A percentile compares a stretch with the other conserved stretches of the same genome.
phyloP scores from a whole-genome alignment of 768 basidiomycete genomes.

The Porphyrellus cyaneotinctus region DNA sequence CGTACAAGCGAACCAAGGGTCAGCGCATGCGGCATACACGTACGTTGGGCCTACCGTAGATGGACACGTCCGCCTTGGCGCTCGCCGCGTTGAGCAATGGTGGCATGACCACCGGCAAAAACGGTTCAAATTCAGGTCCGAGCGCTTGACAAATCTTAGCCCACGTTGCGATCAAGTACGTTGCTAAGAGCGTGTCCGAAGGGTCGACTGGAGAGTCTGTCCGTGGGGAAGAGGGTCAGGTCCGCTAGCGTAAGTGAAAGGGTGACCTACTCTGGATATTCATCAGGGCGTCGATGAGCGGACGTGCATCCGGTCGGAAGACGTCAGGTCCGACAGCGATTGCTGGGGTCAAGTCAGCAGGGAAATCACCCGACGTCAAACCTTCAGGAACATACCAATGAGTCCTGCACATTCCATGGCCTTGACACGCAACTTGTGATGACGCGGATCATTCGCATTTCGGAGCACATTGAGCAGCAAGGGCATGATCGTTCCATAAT shows the following conservation, averaged over 20 bases:
- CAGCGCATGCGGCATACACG: background rate
- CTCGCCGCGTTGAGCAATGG: slow-evolving; percentile 68
- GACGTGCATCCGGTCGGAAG: slow-evolving; percentile 70
- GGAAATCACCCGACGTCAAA: background rate
- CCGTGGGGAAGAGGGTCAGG: background rate
- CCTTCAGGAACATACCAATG: slow-evolving; percentile 52
- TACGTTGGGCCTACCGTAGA: slow-evolving; percentile 49
- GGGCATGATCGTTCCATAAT: slow-evolving; percentile 78
- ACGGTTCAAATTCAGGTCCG: slow-evolving; percentile 81
- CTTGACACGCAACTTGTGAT: slow-evolving; percentile 67
- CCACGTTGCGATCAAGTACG: slow-evolving; percentile 85
- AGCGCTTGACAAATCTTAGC: slow-evolving; percentile 85
- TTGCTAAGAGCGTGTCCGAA: slow-evolving; percentile 63
- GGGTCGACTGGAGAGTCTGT: slow-evolving; percentile 66
- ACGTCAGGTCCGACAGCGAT: slow-evolving; percentile 82
- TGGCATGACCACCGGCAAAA: slow-evolving; percentile 82
- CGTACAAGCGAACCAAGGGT: background rate
- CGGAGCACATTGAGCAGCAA: slow-evolving; percentile 70
- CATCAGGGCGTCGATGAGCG: slow-evolving; percentile 69
- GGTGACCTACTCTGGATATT: slow-evolving; percentile 64
- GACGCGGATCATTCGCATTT: slow-evolving; percentile 64
- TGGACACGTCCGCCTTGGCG: slow-evolving; percentile 74
- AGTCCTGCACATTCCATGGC: slow-evolving; percentile 91
- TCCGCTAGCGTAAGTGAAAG: background rate
- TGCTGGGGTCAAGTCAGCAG: slow-evolving; percentile 39